Evolutionary conservation across 345 rosid genomes (phyloP).

Genomic region (Theobroma cacao): DNA sequence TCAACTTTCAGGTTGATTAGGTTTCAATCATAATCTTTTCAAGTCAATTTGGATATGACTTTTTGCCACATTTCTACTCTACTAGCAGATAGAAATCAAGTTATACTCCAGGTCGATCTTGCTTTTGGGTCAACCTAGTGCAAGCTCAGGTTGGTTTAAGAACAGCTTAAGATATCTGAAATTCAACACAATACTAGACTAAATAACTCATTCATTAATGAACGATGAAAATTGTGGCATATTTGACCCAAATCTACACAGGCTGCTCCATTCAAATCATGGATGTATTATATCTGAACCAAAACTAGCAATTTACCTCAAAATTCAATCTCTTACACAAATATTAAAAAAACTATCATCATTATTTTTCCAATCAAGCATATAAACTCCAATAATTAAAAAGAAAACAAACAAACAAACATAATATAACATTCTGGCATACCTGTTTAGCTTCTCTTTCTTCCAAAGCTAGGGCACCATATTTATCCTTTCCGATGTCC

Average conservation of each 20-base stretch:
- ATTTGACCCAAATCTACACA: background rate
- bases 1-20: background rate
- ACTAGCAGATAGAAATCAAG: background rate
- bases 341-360: background rate
- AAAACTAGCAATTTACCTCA: background rate
- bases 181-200: background rate
- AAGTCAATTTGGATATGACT: background rate
- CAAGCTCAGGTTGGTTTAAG: background rate
- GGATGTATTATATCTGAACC: background rate
- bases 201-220: background rate
- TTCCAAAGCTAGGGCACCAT: slow-evolving; percentile 25
- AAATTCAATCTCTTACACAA: background rate
- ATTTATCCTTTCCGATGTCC: slow-evolving; percentile 27
- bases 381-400: background rate
- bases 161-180: background rate
- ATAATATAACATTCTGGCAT: slow-evolving; percentile 7
- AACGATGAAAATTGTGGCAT: background rate
- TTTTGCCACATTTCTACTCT: background rate
- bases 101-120: background rate
- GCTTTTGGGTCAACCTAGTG: background rate
- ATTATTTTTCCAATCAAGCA: background rate
- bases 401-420: background rate
- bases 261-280: background rate
- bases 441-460: slow-evolving; percentile 63
- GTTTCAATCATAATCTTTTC: background rate